phyloP scores from a whole-genome alignment of 2,329 filamentous ascomycete genomes.

The Exophiala xenobiotica region DNA sequence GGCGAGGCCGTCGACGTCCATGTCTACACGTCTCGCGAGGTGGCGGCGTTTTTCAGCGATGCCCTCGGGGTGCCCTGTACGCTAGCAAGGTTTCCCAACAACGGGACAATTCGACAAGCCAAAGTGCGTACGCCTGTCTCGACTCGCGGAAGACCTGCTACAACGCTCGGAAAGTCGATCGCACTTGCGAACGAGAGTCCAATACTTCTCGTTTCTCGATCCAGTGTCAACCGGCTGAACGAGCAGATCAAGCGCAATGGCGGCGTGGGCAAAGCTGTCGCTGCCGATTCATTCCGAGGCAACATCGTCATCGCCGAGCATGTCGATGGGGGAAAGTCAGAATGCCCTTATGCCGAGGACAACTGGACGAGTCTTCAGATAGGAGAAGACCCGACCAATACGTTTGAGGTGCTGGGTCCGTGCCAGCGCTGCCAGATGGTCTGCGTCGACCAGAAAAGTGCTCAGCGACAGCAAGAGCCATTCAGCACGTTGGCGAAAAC shows the following conservation, averaged over 20 bases:
- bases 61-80: constrained; percentile 76
- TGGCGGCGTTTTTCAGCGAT: constrained; percentile 75
- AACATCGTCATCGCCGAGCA: constrained; percentile 73
- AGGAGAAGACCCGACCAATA: constrained; percentile 41
- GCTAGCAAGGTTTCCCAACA: constrained; percentile 77
- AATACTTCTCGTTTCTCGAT: constrained; percentile 77
- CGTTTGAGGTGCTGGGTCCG: constrained; percentile 67
- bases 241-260: constrained; percentile 61
- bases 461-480: constrained; percentile 75
- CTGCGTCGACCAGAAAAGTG: constrained; percentile 84
- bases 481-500: constrained; percentile 87
- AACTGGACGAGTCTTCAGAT: constrained; percentile 69
- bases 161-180: constrained; percentile 55
- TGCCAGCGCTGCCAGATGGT: constrained; percentile 96
- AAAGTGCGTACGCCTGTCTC: constrained; percentile 51
- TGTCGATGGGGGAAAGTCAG: constrained; percentile 40
- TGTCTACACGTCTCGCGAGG: constrained; percentile 63
- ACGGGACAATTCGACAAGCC: constrained; percentile 23
- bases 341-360: constrained; percentile 75
- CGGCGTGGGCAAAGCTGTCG: constrained; percentile 53
- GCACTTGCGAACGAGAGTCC: constrained; percentile 91
- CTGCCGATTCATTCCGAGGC: constrained; percentile 77
- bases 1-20: constrained; percentile 73
- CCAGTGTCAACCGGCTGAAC: constrained; percentile 78
- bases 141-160: constrained; percentile 54